Conservation (phyloP, 148 eudicot genomes). For the Agrostemma githago region DNA sequence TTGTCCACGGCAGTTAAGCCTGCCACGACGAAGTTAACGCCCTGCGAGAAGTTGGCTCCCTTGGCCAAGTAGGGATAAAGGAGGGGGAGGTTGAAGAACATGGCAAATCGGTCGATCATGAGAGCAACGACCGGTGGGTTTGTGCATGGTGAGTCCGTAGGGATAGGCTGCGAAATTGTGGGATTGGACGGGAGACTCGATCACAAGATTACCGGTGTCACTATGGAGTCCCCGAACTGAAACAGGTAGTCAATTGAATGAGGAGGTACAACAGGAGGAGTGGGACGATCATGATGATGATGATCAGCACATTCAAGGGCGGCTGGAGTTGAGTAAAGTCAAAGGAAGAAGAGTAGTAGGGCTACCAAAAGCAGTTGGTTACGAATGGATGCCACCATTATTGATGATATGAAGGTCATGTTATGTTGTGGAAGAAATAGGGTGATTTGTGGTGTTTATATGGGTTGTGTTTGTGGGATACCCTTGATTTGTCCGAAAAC, state of each 20-base stretch:
- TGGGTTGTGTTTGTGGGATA: too few species aligned
- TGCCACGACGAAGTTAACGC: conserved; percentile 11
- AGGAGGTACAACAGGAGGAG: too few species aligned
- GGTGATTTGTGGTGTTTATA: too few species aligned
- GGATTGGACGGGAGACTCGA: not conserved
- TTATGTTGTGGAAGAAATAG: too few species aligned
- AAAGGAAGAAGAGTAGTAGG: too few species aligned
- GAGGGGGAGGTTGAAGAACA: not conserved
- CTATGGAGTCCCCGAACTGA: conserved; percentile 8
- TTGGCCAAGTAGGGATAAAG: not conserved
- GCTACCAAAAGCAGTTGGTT: too few species aligned
- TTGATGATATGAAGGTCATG: too few species aligned
- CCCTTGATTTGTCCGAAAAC: too few species aligned
- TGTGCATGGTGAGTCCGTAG: not conserved
- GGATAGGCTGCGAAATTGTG: not conserved
- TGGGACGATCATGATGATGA: too few species aligned
- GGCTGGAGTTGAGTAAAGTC: too few species aligned
- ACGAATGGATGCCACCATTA: too few species aligned
- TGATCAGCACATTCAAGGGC: too few species aligned
- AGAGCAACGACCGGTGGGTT: conserved; percentile 8
- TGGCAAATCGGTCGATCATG: not conserved
- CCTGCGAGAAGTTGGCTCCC: not conserved
- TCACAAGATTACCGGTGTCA: conserved; percentile 11
- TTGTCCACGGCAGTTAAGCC: conserved; percentile 9
- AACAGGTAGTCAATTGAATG: not conserved